These are phyloP conservation scores for grape (Vitis vinifera) DNA, from an alignment of 164 flowering plant genomes.

Conservation along the genomic window ASM3070453v1 NC_081808.1:899501-900000, in stretches of 20 bases:
- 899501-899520: constrained; percentile 71
- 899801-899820: background rate
- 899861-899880: no score
- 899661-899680: constrained; percentile 24
- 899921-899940: background rate
- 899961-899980: no score
- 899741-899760: constrained; percentile 25
- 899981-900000: background rate
- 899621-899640: constrained; percentile 14
- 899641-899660: constrained; percentile 29
- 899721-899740: constrained; percentile 27
- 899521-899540: constrained; percentile 60
- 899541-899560: constrained; percentile 49
- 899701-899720: constrained; percentile 32
- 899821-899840: no score
- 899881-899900: no score
- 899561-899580: constrained; percentile 32
- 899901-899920: no score
- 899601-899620: background rate
- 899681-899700: constrained; percentile 35
- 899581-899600: background rate
- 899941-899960: background rate
- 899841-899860: no score
- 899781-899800: background rate
- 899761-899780: constrained; percentile 13